A percentile compares a stretch with the other conserved stretches of the same genome.
phyloP scores from a whole-genome alignment of 768 basidiomycete genomes.

The Tricholoma sp. region DNA sequence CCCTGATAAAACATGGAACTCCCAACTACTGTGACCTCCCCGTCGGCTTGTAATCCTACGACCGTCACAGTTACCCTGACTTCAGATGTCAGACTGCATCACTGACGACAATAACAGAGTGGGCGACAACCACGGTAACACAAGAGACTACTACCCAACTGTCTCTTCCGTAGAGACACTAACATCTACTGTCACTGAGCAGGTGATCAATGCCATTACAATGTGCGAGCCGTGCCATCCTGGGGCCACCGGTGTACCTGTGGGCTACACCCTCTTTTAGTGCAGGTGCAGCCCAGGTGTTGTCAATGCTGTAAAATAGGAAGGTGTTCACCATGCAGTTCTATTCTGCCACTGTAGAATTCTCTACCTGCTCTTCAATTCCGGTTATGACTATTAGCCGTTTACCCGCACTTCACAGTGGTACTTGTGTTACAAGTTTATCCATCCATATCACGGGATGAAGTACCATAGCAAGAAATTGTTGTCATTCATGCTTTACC shows the following conservation, averaged over 20 bases:
- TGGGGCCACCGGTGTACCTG: not conserved
- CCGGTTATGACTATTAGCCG: not conserved
- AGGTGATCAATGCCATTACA: not conserved
- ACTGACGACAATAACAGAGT: not conserved
- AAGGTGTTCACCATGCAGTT: not conserved
- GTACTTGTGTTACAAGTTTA: too few species aligned
- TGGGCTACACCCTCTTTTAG: not conserved
- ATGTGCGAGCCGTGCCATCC: not conserved
- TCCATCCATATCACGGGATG: not conserved
- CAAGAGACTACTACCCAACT: not conserved
- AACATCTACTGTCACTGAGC: not conserved
- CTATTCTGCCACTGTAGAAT: not conserved
- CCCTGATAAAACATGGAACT: too few species aligned
- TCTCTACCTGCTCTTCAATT: not conserved
- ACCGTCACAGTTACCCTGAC: not conserved
- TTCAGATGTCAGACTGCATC: not conserved
- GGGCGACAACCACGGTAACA: not conserved
- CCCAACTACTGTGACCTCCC: not conserved
- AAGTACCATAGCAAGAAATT: not conserved
- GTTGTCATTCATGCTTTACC: not conserved
- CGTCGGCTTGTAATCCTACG: not conserved
- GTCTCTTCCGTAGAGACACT: not conserved
- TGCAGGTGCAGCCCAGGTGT: too few species aligned
- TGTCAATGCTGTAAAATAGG: too few species aligned
- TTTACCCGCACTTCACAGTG: too few species aligned